Percentiles rank a stretch among this genome's conserved stretches.
phyloP scores from a whole-genome alignment of 1,284 basidiomycete species.

The Melampsora allii-populina region DNA sequence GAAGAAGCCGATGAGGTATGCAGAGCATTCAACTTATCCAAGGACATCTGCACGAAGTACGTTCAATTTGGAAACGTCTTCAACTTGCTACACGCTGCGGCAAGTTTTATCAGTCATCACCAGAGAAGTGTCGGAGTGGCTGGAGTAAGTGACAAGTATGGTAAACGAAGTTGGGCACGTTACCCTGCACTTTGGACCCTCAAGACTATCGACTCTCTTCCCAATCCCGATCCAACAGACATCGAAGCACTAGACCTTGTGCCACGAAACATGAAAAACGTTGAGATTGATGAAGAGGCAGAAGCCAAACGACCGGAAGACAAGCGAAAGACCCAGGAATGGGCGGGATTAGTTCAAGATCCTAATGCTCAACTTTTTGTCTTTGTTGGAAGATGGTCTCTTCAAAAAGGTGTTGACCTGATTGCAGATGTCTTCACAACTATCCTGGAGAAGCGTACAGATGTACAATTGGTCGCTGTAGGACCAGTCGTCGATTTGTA shows the following conservation, averaged over 20 bases:
- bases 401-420: constrained; percentile 83
- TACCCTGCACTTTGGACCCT: constrained; percentile 92
- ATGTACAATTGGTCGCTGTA: constrained; percentile 79
- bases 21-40: constrained; percentile 91
- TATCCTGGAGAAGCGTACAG: constrained; percentile 76
- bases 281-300: constrained; percentile 72
- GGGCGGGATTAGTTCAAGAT: constrained; percentile 86
- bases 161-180: constrained; percentile 88
- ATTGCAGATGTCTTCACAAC: constrained; percentile 90
- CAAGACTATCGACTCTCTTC: constrained; percentile 87
- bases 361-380: constrained; percentile 83
- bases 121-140: constrained; percentile 89
- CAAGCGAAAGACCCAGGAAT: constrained; percentile 87
- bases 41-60: constrained; percentile 88
- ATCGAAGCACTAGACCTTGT: constrained; percentile 82
- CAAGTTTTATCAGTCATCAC: constrained; percentile 83
- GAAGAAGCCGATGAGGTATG: constrained; percentile 97
- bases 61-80: constrained; percentile 95
- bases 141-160: constrained; percentile 92
- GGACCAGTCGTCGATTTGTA: constrained; percentile 92
- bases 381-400: constrained; percentile 93
- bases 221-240: constrained; percentile 77
- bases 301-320: constrained; percentile 80
- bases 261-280: constrained; percentile 66
- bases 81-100: constrained; percentile 85